phyloP scores from a whole-genome alignment of 345 rosid genomes.

The Pseudoturritis turrita region DNA sequence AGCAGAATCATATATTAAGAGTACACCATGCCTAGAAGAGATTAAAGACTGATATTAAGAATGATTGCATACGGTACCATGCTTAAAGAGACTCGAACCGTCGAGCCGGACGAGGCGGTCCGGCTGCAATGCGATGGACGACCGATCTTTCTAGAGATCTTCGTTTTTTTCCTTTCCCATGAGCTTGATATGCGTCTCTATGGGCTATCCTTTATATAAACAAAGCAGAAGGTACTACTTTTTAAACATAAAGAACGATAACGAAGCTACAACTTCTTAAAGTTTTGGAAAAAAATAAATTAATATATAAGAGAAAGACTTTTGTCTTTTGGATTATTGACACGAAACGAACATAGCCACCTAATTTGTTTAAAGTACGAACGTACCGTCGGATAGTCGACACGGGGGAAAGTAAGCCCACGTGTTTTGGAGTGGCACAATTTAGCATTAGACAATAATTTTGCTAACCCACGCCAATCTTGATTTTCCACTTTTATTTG shows the following conservation, averaged over 20 bases:
- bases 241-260: neutral
- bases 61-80: slow-evolving; percentile 14
- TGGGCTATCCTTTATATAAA: slow-evolving; percentile 1
- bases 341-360: slow-evolving; percentile 15
- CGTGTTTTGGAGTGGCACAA: slow-evolving; percentile 11
- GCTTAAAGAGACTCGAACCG: neutral
- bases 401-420: slow-evolving; percentile 1
- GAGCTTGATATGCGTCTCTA: neutral
- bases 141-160: neutral
- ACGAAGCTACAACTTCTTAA: neutral
- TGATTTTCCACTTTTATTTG: neutral
- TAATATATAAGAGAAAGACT: neutral
- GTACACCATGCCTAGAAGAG: neutral
- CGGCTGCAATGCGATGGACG: neutral
- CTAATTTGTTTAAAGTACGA: slow-evolving; percentile 4
- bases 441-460: slow-evolving; percentile 20
- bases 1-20: neutral
- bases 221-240: neutral
- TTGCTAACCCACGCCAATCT: slow-evolving; percentile 26
- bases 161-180: neutral
- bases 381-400: slow-evolving; percentile 15
- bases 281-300: neutral
- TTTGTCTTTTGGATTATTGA: slow-evolving; percentile 17
- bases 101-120: neutral
- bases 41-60: neutral